Percentiles rank a stretch among this genome's conserved stretches.
Conservation (phyloP, 257 asterid species). For the Nyctanthes arbortristis region DNA sequence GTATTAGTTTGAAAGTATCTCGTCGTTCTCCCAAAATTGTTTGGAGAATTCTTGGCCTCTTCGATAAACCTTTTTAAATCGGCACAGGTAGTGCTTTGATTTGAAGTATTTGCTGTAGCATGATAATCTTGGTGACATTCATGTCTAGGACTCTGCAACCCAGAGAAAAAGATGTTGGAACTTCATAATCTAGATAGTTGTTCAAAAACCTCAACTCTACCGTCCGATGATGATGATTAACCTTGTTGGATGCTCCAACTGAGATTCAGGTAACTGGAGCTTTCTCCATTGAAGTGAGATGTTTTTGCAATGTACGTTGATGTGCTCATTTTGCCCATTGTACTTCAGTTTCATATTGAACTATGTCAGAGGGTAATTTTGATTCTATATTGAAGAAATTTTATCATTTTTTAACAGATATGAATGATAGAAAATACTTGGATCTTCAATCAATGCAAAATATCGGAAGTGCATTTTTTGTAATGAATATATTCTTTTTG, state of each 20-base stretch:
- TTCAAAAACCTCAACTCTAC: constrained; percentile 76
- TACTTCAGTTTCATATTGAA: constrained; percentile 25
- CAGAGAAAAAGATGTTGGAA: constrained; percentile 90
- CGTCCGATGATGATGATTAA: constrained; percentile 58
- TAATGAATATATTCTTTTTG: constrained; percentile 23
- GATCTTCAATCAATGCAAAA: constrained; percentile 12
- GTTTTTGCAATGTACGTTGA: not conserved
- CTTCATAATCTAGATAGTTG: constrained; percentile 71
- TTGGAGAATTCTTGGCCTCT: not conserved
- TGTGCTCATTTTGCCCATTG: constrained; percentile 12
- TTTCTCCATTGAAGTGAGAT: not conserved
- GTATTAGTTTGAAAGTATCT: not conserved
- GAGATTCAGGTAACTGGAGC: not conserved
- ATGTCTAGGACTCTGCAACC: constrained; percentile 73
- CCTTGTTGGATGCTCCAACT: not conserved
- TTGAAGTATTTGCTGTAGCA: not conserved
- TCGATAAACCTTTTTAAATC: not conserved
- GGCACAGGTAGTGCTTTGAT: not conserved
- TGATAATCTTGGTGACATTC: not conserved
- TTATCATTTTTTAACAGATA: not conserved
- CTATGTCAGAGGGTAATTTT: constrained; percentile 1
- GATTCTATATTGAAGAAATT: constrained; percentile 6
- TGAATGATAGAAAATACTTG: constrained; percentile 19
- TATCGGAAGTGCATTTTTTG: constrained; percentile 2
- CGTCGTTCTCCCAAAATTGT: not conserved